Conservation (phyloP, 2,329 filamentous ascomycete genomes). For the Fusarium sp. region DNA sequence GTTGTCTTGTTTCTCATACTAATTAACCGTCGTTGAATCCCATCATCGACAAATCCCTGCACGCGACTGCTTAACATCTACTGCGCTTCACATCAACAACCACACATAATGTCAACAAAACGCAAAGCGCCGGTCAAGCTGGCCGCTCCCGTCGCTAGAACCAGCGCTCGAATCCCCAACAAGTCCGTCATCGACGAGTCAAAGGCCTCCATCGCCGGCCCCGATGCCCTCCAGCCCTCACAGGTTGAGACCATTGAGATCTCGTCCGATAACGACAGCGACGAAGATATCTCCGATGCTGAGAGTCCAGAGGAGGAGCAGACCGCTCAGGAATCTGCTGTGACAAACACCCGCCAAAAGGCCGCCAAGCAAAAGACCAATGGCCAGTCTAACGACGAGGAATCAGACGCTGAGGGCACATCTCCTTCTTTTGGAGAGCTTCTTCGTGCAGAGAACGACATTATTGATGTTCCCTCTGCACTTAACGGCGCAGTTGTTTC, state of each 20-base stretch:
- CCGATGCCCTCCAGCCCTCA: conserved; percentile 54
- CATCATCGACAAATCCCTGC: conserved; percentile 22
- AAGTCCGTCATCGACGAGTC: conserved; percentile 69
- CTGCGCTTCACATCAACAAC: conserved; percentile 6
- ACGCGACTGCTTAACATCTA: conserved; percentile 22
- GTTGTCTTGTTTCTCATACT: not conserved
- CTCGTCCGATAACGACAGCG: conserved; percentile 65
- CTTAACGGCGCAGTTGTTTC: conserved; percentile 47
- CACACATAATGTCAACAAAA: conserved; percentile 67
- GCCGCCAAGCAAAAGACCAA: conserved; percentile 39
- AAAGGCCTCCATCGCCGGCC: conserved; percentile 63
- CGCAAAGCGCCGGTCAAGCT: conserved; percentile 69
- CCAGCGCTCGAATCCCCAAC: conserved; percentile 62
- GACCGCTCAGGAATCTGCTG: conserved; percentile 21
- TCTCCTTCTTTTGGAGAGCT: conserved; percentile 88
- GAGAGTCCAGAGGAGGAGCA: conserved; percentile 50
- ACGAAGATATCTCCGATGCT: conserved; percentile 61
- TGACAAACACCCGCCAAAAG: conserved; percentile 33
- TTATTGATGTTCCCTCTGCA: conserved; percentile 75
- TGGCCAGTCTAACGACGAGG: conserved; percentile 45
- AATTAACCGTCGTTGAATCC: not conserved
- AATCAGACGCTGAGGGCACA: conserved; percentile 61
- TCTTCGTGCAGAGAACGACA: conserved; percentile 75
- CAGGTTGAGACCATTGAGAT: conserved; percentile 65
- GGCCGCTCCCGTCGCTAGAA: conserved; percentile 65